Conservation (phyloP, 164 flowering plant genomes). For the Magnolia officinalis region DNA sequence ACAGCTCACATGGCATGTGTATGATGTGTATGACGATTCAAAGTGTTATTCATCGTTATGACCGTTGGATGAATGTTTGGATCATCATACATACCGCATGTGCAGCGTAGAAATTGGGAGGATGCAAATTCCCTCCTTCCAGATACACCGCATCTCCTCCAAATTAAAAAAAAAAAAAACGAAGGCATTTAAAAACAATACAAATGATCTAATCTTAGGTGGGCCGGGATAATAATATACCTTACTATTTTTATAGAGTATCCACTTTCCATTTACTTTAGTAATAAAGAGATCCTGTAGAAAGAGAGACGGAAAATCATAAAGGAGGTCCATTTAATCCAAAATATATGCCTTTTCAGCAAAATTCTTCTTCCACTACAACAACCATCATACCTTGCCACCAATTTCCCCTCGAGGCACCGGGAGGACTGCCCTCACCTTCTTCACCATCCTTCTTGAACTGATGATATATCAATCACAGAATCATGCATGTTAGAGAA, state of each 20-base stretch:
- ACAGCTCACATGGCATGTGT: too few species aligned
- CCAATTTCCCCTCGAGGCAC: slow-evolving; percentile 85
- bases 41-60: background rate
- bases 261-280: slow-evolving; percentile 17
- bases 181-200: background rate
- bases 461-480: slow-evolving; percentile 25
- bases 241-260: background rate
- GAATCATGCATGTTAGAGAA: background rate
- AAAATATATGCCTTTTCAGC: background rate
- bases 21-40: background rate
- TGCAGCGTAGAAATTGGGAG: background rate
- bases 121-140: background rate
- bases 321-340: background rate
- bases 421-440: slow-evolving; percentile 41
- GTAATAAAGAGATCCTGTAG: slow-evolving; percentile 70
- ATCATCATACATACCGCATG: background rate
- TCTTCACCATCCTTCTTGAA: slow-evolving; percentile 53
- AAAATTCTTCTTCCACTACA: background rate
- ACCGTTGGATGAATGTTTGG: background rate
- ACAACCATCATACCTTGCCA: slow-evolving; percentile 13
- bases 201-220: background rate
- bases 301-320: background rate
- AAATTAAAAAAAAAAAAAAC: too few species aligned
- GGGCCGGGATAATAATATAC: background rate
- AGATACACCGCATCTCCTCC: background rate